Base-by-base conservation (phyloP, 306 rosid species). In the Prunus fruticosa region DNA sequence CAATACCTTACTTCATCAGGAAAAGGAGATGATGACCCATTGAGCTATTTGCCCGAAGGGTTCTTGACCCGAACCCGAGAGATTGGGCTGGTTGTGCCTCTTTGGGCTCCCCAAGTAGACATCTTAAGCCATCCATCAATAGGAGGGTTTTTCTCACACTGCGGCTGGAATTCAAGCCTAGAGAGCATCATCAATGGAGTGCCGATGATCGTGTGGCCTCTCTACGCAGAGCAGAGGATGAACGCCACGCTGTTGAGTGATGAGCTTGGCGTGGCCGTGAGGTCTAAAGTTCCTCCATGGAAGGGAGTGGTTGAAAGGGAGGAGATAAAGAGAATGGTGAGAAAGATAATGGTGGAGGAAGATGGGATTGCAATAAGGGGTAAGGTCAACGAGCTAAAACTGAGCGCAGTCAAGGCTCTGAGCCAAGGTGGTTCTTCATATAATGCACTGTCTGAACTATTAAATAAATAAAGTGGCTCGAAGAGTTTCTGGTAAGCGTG, bases 161-260 rank as follows among this genome's bases (percentile, higher is more conserved):
- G 89, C 27, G 93, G 93, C 0, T 87, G 91, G 93, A 80, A 79
- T 22, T 91, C 93, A 0, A 19, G 77, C 4, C 72, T 91, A 0
- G 96, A 87, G 78, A 84, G 93, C 47, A 28, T 88, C 13, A 74
- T 74, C 1, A 82, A 78, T 3, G 90, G 88, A 6, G 86, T 87
- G 18, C 90, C 89, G 0, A 79, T 89, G 78, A 64, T 88, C 2
- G 85, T 81, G 6, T 91, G 96, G 90, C 93, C 96, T 0, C 74
- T 91, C 0, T 85, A 87, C 9, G 86, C 90, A 0, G 91, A 91
- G 88, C 90, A 91, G 78, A 79, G 70, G 65, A 80, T 91, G 89
- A 91, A 85, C 22, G 88, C 91, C 0, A 32, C 82, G 10, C 2
- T 83, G 73, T 20, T 86, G 57, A 75, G 81, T 14, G 89, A 89